Conservation (phyloP, 2,329 filamentous ascomycete genomes). For the Triangularia verruculosa region DNA sequence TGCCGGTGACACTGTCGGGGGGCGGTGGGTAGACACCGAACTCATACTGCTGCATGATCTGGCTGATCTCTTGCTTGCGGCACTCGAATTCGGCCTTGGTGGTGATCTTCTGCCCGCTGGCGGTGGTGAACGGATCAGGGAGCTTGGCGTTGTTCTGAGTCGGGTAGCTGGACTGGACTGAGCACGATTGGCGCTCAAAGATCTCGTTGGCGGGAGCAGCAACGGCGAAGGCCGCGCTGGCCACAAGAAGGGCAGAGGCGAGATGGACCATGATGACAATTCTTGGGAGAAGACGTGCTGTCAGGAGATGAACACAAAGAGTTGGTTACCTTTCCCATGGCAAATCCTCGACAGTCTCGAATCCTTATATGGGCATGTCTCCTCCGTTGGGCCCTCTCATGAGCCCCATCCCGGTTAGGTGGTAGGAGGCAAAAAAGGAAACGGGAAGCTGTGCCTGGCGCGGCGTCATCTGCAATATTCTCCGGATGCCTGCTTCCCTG, state of each 20-base stretch:
- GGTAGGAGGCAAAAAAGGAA: not conserved
- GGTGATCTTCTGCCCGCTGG: constrained; percentile 42
- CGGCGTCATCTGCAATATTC: constrained; percentile 11
- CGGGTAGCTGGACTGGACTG: constrained; percentile 34
- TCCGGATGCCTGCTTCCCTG: constrained; percentile 20
- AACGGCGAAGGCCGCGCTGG: constrained; percentile 37
- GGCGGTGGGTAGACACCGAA: constrained; percentile 47
- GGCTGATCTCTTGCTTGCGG: constrained; percentile 47
- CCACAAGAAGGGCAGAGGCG: constrained; percentile 31
- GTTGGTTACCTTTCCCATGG: constrained; percentile 11
- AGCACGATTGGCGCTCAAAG: constrained; percentile 39
- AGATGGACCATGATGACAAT: constrained; percentile 30
- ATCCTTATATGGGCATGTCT: not conserved
- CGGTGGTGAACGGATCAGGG: constrained; percentile 48
- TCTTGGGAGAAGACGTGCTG: not conserved
- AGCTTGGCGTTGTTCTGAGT: constrained; percentile 39
- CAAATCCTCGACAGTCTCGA: constrained; percentile 18
- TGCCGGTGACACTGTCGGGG: constrained; percentile 45
- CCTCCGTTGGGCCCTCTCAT: not conserved
- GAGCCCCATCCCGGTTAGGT: constrained; percentile 11
- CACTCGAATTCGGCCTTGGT: constrained; percentile 48
- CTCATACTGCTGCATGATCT: constrained; percentile 50
- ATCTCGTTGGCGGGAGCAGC: constrained; percentile 37
- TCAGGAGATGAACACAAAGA: constrained; percentile 3
- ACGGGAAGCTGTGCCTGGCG: constrained; percentile 14